Base-by-base conservation (phyloP, 2,329 filamentous ascomycete genomes). In the Neodidymelliopsis sp. region DNA sequence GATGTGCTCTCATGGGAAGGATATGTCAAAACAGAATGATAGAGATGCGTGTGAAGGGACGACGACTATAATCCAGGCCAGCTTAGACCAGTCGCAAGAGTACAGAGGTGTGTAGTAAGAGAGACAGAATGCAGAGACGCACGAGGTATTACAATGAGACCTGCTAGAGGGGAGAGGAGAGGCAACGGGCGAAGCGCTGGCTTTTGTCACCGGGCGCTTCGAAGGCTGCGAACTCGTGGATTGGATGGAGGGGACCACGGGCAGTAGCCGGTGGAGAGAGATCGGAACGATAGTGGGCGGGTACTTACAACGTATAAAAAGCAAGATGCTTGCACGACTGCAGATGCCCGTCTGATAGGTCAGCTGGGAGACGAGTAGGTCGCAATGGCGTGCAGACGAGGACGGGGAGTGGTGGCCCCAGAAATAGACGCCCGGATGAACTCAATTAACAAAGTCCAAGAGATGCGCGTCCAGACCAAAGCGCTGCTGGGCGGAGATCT, bases 121-220 rank as follows among this genome's bases (percentile, higher is more conserved):
- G 60, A 64, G 64, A 59, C 51, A 50, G 47, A 60, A 61, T 60
- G 57, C 46, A 63, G 58, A 67, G 67, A 67, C 59, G 54, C 60
- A 69, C 61, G 62, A 59, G 62, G 67, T 69, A 73, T 70, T 72
- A 70, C 71, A 69, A 67, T 65, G 71, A 73, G 70, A 66, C 72
- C 71, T 69, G 71, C 71, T 74, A 67, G 63, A 68, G 66, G 67
- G 61, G 67, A 66, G 59, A 59, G 63, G 55, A 62, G 61, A 59
- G 55, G 58, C 59, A 60, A 62, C 54, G 63, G 61, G 66, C 66
- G 69, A 70, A 66, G 66, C 64, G 67, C 67, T 66, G 63, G 64
- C 63, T 75, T 74, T 72, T 73, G 71, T 69, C 66, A 60, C 56
- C 57, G 54, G 66, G 73, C 71, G 72, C 70, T 72, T 74, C 51